phyloP scores from a whole-genome alignment of 768 basidiomycete genomes.

The Leccinum arenicola region DNA sequence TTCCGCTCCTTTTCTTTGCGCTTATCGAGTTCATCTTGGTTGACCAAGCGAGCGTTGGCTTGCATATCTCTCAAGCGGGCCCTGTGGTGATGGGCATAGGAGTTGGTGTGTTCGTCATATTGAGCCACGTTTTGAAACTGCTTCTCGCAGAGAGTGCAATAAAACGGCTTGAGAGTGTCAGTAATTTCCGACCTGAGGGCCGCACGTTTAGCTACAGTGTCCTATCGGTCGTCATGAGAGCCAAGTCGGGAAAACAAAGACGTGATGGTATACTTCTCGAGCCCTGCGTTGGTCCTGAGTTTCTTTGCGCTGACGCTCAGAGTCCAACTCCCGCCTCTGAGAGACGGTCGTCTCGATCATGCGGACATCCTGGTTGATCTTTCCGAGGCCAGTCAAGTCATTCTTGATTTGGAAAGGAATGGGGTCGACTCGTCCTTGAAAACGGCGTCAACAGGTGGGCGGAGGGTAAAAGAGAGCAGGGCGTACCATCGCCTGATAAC shows the following conservation, averaged over 20 bases:
- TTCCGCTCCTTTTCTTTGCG: slow-evolving; percentile 84
- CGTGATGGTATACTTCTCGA: slow-evolving; percentile 54
- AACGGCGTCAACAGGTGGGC: slow-evolving; percentile 36
- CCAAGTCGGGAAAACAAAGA: background rate
- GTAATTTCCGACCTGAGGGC: slow-evolving; percentile 70
- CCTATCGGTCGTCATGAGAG: slow-evolving; percentile 38
- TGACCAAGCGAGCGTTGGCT: slow-evolving; percentile 62
- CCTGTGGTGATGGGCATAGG: slow-evolving; percentile 85
- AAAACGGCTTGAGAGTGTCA: slow-evolving; percentile 68
- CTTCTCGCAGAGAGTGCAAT: slow-evolving; percentile 81
- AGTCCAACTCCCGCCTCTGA: slow-evolving; percentile 75
- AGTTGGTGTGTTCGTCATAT: slow-evolving; percentile 88
- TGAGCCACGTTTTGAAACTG: slow-evolving; percentile 85
- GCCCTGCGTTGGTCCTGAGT: slow-evolving; percentile 71
- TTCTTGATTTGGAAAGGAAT: slow-evolving; percentile 78
- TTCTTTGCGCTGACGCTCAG: slow-evolving; percentile 78
- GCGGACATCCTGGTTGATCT: slow-evolving; percentile 71
- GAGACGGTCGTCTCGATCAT: slow-evolving; percentile 87
- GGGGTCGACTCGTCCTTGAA: slow-evolving; percentile 74
- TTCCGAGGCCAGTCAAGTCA: slow-evolving; percentile 78
- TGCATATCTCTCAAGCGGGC: slow-evolving; percentile 82
- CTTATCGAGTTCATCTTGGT: slow-evolving; percentile 65
- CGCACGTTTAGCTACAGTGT: slow-evolving; percentile 57
- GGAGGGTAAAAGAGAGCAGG: slow-evolving; percentile 13
- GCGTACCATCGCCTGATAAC: slow-evolving; percentile 68